Evolutionary conservation across 2,329 filamentous ascomycete species (phyloP).

Genomic region (Colletotrichum cordylinicola): DNA sequence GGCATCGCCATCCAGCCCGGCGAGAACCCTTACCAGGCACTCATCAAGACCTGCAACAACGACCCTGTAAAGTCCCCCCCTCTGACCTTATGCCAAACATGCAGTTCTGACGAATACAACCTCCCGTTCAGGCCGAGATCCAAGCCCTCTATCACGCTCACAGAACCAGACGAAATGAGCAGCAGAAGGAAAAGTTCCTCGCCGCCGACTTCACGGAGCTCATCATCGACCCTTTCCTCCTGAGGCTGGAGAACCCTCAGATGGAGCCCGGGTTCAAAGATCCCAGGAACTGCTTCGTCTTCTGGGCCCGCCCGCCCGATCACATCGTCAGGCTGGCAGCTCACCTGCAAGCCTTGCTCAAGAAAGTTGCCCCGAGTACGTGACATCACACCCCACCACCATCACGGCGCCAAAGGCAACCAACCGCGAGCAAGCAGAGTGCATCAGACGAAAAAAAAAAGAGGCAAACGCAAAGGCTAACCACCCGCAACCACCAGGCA

Average conservation of each 20-base stretch:
- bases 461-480: background rate
- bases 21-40: constrained; percentile 77
- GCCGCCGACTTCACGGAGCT: constrained; percentile 71
- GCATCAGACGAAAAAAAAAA: background rate
- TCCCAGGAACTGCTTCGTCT: constrained; percentile 79
- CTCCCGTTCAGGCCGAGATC: constrained; percentile 62
- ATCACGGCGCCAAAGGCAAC: background rate
- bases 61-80: constrained; percentile 61
- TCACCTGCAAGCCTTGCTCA: constrained; percentile 71
- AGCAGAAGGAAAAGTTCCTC: constrained; percentile 79
- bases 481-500: constrained; percentile 49
- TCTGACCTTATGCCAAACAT: background rate
- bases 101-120: background rate
- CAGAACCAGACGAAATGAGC: constrained; percentile 74
- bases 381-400: background rate
- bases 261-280: constrained; percentile 76
- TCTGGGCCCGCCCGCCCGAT: constrained; percentile 85
- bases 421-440: too few species aligned
- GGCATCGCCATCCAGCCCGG: constrained; percentile 54
- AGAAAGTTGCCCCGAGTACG: constrained; percentile 72
- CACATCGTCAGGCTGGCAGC: constrained; percentile 72
- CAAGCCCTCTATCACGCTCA: constrained; percentile 77
- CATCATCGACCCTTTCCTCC: constrained; percentile 77
- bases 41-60: constrained; percentile 72
- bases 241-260: constrained; percentile 68